These are phyloP conservation scores for Oxyria digyna DNA, from an alignment of 148 eudicot species.

Conservation along the genomic window DNA sequence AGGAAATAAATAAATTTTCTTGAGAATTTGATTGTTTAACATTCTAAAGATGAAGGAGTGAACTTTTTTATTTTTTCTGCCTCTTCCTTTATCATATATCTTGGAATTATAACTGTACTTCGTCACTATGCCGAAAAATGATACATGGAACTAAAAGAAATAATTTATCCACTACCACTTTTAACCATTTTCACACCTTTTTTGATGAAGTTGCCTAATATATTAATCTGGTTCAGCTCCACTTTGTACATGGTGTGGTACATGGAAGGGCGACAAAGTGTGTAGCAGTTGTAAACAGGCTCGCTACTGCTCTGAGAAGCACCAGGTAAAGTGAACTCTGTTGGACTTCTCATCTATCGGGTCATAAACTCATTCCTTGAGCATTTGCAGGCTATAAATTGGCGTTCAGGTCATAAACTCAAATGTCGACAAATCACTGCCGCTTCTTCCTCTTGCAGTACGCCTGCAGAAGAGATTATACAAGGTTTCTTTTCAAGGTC, in stretches of 20 bases:
- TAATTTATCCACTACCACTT: background rate
- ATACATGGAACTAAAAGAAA: background rate
- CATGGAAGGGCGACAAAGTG: slow-evolving; percentile 85
- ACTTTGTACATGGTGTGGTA: slow-evolving; percentile 85
- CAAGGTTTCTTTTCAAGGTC: no score
- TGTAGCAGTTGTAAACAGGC: slow-evolving; percentile 62
- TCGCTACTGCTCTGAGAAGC: slow-evolving; percentile 70
- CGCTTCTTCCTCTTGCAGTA: slow-evolving; percentile 14
- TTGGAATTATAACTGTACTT: no score
- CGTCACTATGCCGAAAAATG: no score
- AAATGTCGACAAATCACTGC: slow-evolving; percentile 30
- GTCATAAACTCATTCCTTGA: background rate
- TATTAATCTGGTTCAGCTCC: slow-evolving; percentile 26
- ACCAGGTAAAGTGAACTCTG: slow-evolving; percentile 42
- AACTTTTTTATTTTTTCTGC: no score
- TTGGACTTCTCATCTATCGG: background rate
- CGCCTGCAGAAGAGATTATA: slow-evolving; percentile 17
- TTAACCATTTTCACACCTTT: background rate
- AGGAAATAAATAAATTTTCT: no score
- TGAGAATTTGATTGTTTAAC: no score
- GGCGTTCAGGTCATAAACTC: slow-evolving; percentile 50
- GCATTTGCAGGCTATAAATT: slow-evolving; percentile 50
- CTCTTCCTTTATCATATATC: no score
- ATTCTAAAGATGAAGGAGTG: no score
- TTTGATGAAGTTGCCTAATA: background rate